Evolutionary conservation across 805 yeast species (phyloP), one percentile per base, ranked within the genome.

Genomic region (Kluyveromyces wickerhamii): DNA sequence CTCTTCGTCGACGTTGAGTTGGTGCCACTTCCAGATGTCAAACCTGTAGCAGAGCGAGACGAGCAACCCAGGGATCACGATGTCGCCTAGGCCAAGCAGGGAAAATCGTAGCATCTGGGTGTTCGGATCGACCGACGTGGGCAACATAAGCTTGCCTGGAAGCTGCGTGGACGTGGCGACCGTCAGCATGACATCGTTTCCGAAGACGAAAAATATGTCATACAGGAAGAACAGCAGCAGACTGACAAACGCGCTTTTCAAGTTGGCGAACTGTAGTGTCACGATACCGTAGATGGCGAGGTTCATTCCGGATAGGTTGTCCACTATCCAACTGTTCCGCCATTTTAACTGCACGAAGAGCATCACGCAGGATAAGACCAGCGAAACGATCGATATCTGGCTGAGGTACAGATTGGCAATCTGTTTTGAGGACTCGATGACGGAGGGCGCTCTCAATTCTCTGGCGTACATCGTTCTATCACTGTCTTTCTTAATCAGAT

Each of bases 151-250:
- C 33, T 54, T 49, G 8, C 49, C 37, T 1, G 86, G 86, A n/a
- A 72, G 59, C 3, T 73, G 71, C 15, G 78, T 44, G 14, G 35
- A 41, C 2, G 67, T 64, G 5, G 85, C 86, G 13, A 78, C 86
- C 1, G 72, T 63, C 24, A 66, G 60, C 87, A 79, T 79, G 4
- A 76, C 62, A 21, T 68, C 65, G 0, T 82, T 67, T 4, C 69
- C 72, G 53, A 77, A 80, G 1, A 79, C 87, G 57, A 79, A 79
- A 50, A 69, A 77, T 26, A 76, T 64, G 49, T 79, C 87, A 51
- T 79, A 79, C 26, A 71, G 42, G 45, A 78, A 76, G 27, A 79
- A 64, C 2, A 70, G 70, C 2, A 45, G 38, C 16, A 79, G 55
- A 21, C 77, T 47, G 8, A 71, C 41, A 11, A 62, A 46, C 3